Percentiles rank a stretch among this genome's conserved stretches.
Conservation (phyloP, 345 rosid genomes). For the Isatis tinctoria region DNA sequence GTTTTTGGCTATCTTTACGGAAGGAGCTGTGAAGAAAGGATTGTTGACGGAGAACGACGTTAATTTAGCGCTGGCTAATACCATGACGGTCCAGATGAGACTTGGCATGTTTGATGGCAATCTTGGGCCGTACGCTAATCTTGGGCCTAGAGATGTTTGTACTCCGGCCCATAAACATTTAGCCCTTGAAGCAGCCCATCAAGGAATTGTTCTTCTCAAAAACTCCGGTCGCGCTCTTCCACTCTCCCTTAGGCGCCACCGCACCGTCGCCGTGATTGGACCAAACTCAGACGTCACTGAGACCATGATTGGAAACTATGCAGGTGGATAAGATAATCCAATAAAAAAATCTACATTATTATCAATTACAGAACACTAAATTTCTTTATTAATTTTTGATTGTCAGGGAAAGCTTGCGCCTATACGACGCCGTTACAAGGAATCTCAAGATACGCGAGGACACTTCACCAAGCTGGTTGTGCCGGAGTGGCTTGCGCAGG, state of each 20-base stretch:
- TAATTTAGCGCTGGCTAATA: conserved; percentile 69
- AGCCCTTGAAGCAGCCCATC: conserved; percentile 85
- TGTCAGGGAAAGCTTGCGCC: conserved; percentile 65
- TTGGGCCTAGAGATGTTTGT: conserved; percentile 85
- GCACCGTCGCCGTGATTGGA: conserved; percentile 74
- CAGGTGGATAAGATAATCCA: conserved; percentile 41
- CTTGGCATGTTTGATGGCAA: conserved; percentile 91
- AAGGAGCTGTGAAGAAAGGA: conserved; percentile 53
- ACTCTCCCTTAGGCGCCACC: conserved; percentile 51
- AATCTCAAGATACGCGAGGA: conserved; percentile 50
- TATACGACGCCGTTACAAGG: conserved; percentile 76
- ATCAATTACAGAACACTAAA: neutral
- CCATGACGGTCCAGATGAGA: conserved; percentile 87
- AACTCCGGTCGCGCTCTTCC: conserved; percentile 52
- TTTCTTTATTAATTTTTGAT: neutral
- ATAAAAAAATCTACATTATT: neutral
- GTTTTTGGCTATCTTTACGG: conserved; percentile 64
- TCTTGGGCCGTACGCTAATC: conserved; percentile 63
- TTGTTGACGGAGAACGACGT: conserved; percentile 48
- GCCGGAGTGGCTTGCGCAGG: conserved; percentile 47
- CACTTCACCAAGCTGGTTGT: conserved; percentile 69
- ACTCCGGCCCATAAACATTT: conserved; percentile 55
- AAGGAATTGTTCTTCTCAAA: conserved; percentile 79
- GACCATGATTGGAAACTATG: conserved; percentile 98
- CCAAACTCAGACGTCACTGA: conserved; percentile 86